Conservation (phyloP, 148 eudicot species). For the Beta vulgaris region DNA sequence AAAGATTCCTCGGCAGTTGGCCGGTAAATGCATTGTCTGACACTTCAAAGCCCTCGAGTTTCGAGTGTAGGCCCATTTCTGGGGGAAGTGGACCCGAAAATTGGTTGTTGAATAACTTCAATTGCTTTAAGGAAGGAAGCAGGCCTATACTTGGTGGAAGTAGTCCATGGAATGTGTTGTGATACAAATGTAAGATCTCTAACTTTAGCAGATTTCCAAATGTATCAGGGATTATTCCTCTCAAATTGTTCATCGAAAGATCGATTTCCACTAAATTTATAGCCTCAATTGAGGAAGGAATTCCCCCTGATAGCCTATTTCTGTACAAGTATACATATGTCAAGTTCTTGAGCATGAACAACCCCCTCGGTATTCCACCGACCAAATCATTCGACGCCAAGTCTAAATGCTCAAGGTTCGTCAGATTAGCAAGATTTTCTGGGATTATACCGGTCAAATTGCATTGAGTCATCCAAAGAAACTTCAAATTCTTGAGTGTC, state of each 20-base stretch:
- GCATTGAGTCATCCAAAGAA: slow-evolving; percentile 36
- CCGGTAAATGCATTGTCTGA: slow-evolving; percentile 54
- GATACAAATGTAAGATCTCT: slow-evolving; percentile 29
- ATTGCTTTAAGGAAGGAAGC: slow-evolving; percentile 28
- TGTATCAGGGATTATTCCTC: slow-evolving; percentile 43
- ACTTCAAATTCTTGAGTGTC: slow-evolving; percentile 32
- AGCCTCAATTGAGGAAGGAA: slow-evolving; percentile 45
- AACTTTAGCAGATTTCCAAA: slow-evolving; percentile 35
- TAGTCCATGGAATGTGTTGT: slow-evolving; percentile 39
- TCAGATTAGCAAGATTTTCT: slow-evolving; percentile 33
- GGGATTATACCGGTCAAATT: slow-evolving; percentile 62
- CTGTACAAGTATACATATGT: slow-evolving; percentile 35
- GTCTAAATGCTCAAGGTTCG: slow-evolving; percentile 52
- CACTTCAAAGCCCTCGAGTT: slow-evolving; percentile 50
- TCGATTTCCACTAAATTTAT: slow-evolving; percentile 38
- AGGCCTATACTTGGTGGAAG: slow-evolving; percentile 43
- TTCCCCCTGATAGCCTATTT: slow-evolving; percentile 47
- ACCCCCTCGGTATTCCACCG: slow-evolving; percentile 55
- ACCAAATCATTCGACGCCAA: slow-evolving; percentile 39
- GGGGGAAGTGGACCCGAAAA: slow-evolving; percentile 54
- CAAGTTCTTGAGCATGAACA: slow-evolving; percentile 59
- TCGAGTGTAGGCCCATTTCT: slow-evolving; percentile 55
- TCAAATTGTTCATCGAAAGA: slow-evolving; percentile 37
- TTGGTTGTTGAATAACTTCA: slow-evolving; percentile 38
- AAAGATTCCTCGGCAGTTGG: slow-evolving; percentile 53